Base-by-base conservation (phyloP, 2,329 filamentous ascomycete species). In the Trichoderma sp. region DNA sequence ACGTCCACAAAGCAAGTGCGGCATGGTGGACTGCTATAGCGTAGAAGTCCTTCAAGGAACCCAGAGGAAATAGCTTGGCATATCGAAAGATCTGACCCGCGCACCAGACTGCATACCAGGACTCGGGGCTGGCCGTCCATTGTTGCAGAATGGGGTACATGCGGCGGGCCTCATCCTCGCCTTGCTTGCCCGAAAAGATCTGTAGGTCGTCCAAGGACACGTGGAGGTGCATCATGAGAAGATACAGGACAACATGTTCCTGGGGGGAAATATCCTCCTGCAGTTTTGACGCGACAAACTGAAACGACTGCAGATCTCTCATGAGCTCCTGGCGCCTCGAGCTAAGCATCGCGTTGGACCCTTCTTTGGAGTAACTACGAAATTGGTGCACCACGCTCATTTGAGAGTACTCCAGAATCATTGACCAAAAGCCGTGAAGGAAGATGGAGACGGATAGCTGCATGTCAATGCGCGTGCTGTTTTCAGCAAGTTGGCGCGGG, bases 11-110 rank as follows among this genome's bases (percentile, higher is more conserved):
- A 0, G 87, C 86, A 5, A 93, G 80, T 13, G 85, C 84, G 4
- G 88, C 89, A 74, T 92, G 90, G 73, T 92, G 90, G 0, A 92
- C 84, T 0, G 86, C 87, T 7, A 92, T 86, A 0, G 89, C 89
- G 70, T 87, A 86, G 74, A 92, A 92, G 70, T 90, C 87, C 52
- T 87, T 85, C 4, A 92, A 76, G 12, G 84, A 81, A 0, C 83
- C 82, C 2, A 79, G 75, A 0, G 86, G 83, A 57, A 89, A 84
- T 57, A 78, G 69, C 72, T 84, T 85, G 2, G 88, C 89, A 48
- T 86, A 84, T 8, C 87, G 84, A 5, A 92, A 75, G 1, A 90
- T 83, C 75, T 91, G 90, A 0, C 88, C 89, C 1, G 90, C 90
- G 71, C 90, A 88, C 85, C 87, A 92, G 1, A 91, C 74, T 10